Evolutionary conservation across 371 early-diverging fungal species (phyloP).

Genomic region (Circinella umbellata): DNA sequence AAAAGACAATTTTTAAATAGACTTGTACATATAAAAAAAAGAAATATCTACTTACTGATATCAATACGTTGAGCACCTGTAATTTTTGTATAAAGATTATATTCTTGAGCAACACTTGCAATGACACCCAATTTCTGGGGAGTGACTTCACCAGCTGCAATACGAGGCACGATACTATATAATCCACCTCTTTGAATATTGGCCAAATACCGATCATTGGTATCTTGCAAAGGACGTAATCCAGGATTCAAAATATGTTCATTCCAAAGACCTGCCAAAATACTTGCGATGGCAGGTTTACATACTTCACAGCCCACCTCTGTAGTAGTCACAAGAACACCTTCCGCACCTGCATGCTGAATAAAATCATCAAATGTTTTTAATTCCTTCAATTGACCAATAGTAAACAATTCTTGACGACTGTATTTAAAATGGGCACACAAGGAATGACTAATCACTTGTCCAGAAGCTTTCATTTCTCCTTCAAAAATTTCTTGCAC

Average conservation of each 20-base stretch:
- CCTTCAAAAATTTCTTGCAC: slow-evolving; percentile 60
- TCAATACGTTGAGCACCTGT: slow-evolving; percentile 73
- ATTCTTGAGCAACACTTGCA: slow-evolving; percentile 65
- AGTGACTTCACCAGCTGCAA: slow-evolving; percentile 72
- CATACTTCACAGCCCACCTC: slow-evolving; percentile 62
- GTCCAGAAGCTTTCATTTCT: slow-evolving; percentile 63
- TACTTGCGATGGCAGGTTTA: slow-evolving; percentile 69
- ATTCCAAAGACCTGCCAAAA: slow-evolving; percentile 70
- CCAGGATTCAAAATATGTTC: slow-evolving; percentile 62
- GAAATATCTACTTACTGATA: slow-evolving; percentile 24
- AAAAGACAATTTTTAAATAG: neutral
- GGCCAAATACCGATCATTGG: slow-evolving; percentile 74
- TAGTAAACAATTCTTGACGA: slow-evolving; percentile 67
- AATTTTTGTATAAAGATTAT: slow-evolving; percentile 68
- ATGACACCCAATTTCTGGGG: slow-evolving; percentile 66
- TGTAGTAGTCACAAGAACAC: slow-evolving; percentile 8
- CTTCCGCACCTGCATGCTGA: slow-evolving; percentile 44
- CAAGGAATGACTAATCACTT: slow-evolving; percentile 52
- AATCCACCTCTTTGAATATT: slow-evolving; percentile 75
- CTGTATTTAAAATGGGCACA: slow-evolving; percentile 69
- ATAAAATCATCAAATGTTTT: slow-evolving; percentile 56
- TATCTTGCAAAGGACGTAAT: slow-evolving; percentile 62
- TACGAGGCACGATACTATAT: slow-evolving; percentile 72
- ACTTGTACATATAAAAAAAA: neutral
- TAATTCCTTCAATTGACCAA: slow-evolving; percentile 61